Evolutionary conservation across 2,329 filamentous ascomycete genomes (phyloP), one percentile per base, ranked within the genome.

Genomic region (Colletotrichum tabaci): DNA sequence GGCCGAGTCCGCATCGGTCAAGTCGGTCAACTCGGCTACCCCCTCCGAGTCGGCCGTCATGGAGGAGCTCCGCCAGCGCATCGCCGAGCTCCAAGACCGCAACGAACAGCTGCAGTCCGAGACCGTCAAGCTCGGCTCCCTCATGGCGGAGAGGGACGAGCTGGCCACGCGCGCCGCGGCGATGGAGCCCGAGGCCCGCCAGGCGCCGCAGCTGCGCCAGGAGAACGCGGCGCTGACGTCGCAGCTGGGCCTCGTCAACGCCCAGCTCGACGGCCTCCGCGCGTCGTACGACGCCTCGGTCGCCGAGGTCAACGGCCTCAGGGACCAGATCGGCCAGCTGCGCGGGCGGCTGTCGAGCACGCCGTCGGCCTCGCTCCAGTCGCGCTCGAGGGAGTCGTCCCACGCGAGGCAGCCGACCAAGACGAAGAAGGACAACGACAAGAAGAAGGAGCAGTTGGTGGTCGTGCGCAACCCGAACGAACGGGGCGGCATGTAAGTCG

Each of bases 371-470:
- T 63, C 68, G n/a, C 44, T 61, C 2, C 58, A 61, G 30, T 15
- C 61, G 23, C 61, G 52, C 23, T 67, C 68, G 3, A 58, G 73
- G 5, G 60, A 73, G 40, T 67, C 63, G 50, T 65, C 66, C 9
- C 57, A 53, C 23, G 57, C 50, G 21, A 53, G 66, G 50, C 61
- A 63, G 52, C 57, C 68, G 16, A 67, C 69, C 15, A 68, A 52
- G 42, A 69, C 64, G 21, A 70, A 58, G 23, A 74, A 73, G 57
- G 71, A 74, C 6, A 58, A 53, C 38, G 73, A 73, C 15, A 73
- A 73, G 61, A 74, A 74, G 64, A 64, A 71, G 61, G 70, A 72
- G 23, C 71, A 74, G 63, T 38, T 74, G 61, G 71, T 74, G 21
- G 71, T 74, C 2, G 64, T 74, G 8, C 67, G 73, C 2, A 68